These are phyloP conservation scores for Malbranchea cinnamomea DNA, from an alignment of 2,329 filamentous ascomycete species.

Conservation along the genomic window DNA sequence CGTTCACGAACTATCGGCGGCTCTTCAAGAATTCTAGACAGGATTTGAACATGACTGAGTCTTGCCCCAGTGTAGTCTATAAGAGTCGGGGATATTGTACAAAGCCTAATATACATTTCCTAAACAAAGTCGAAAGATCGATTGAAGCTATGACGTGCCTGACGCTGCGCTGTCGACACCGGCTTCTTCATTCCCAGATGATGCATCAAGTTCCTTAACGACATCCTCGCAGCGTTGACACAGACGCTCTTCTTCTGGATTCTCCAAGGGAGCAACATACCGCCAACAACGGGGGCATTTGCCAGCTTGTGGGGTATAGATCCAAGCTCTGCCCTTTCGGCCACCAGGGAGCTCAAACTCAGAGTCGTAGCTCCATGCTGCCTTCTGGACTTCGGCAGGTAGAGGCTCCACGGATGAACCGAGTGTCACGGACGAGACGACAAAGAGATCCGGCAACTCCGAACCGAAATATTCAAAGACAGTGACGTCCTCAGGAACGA, in stretches of 20 bases:
- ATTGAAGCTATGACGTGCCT: background rate
- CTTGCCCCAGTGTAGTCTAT: no score
- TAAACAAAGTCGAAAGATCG: background rate
- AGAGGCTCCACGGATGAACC: slow-evolving; percentile 20
- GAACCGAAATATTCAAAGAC: slow-evolving; percentile 18
- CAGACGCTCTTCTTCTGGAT: slow-evolving; percentile 40
- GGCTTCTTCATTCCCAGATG: background rate
- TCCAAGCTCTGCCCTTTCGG: slow-evolving; percentile 20
- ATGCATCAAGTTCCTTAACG: slow-evolving; percentile 29
- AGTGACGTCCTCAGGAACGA: slow-evolving; percentile 13
- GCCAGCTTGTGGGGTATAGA: slow-evolving; percentile 34
- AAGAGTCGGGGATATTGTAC: no score
- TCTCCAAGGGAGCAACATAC: slow-evolving; percentile 46
- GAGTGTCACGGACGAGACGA: slow-evolving; percentile 50
- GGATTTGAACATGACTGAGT: no score
- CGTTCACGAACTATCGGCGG: no score
- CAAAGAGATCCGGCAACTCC: slow-evolving; percentile 51
- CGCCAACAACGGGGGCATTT: slow-evolving; percentile 90
- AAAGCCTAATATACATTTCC: no score
- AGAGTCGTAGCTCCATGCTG: slow-evolving; percentile 29
- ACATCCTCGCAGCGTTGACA: slow-evolving; percentile 61
- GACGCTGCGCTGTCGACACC: slow-evolving; percentile 1
- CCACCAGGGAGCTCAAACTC: slow-evolving; percentile 25
- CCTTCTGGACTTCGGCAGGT: slow-evolving; percentile 15
- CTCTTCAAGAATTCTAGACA: no score